These are phyloP conservation scores for Penicillium verrucosum DNA, from an alignment of 2,329 filamentous ascomycete genomes.

Conservation along the genomic window DNA sequence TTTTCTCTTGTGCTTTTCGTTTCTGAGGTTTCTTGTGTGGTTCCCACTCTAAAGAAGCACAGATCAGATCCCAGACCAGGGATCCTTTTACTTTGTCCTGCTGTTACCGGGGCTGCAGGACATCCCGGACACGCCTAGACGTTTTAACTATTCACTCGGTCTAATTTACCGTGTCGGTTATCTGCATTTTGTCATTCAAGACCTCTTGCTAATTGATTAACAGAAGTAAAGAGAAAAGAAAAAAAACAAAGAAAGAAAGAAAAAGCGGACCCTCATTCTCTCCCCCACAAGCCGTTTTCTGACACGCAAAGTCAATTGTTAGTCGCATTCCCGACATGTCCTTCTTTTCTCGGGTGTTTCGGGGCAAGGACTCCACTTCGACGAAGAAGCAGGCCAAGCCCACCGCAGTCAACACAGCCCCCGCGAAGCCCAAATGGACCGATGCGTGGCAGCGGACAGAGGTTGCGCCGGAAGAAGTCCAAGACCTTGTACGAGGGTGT, in stretches of 20 bases:
- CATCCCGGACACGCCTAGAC: constrained; percentile 17
- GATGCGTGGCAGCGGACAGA: constrained; percentile 81
- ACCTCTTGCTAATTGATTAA: constrained; percentile 6
- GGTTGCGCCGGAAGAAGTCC: constrained; percentile 85
- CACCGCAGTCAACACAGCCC: constrained; percentile 52
- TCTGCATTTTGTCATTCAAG: constrained; percentile 11
- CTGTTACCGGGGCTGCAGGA: constrained; percentile 23
- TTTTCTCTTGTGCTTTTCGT: constrained; percentile 8
- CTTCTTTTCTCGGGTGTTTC: constrained; percentile 63
- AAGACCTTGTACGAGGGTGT: constrained; percentile 79
- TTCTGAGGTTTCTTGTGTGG: constrained; percentile 5
- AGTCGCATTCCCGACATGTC: constrained; percentile 41
- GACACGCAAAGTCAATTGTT: constrained; percentile 11
- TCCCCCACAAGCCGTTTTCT: constrained; percentile 3
- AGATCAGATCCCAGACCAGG: constrained; percentile 12
- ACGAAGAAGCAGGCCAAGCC: constrained; percentile 60
- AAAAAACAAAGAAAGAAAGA: constrained; percentile 1
- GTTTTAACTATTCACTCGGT: constrained; percentile 4
- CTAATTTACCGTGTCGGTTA: constrained; percentile 15
- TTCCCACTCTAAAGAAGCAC: constrained; percentile 10
- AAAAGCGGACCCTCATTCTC: constrained; percentile 7
- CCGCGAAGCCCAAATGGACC: constrained; percentile 74
- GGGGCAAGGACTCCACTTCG: constrained; percentile 67
- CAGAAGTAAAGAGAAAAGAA: constrained; percentile 3
- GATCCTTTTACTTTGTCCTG: constrained; percentile 17